A percentile compares a stretch with the other conserved stretches of the same genome.
Evolutionary conservation across 2,329 filamentous ascomycete species (phyloP).

Genomic region (Coniochaeta sp.): DNA sequence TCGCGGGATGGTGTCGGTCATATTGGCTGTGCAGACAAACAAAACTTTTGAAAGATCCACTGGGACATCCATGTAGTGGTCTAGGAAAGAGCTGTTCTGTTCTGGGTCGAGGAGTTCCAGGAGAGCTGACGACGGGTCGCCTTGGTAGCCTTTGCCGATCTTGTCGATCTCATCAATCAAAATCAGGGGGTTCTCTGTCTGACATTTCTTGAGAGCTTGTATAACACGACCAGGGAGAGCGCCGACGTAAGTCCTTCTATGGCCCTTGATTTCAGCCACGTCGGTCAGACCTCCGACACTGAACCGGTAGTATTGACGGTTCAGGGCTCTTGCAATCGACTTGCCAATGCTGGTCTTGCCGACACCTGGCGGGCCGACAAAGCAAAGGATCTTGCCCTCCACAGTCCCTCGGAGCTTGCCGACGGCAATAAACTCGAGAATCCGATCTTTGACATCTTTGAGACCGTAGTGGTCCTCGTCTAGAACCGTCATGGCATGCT

Average conservation of each 20-base stretch:
- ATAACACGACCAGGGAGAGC: slow-evolving; percentile 94
- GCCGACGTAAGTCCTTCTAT: slow-evolving; percentile 92
- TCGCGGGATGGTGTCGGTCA: slow-evolving; percentile 95
- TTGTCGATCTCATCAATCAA: slow-evolving; percentile 98
- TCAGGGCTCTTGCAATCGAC: slow-evolving; percentile 89
- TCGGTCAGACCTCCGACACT: slow-evolving; percentile 95
- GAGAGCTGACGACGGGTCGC: slow-evolving; percentile 89
- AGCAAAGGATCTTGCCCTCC: slow-evolving; percentile 96
- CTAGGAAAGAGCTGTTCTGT: slow-evolving; percentile 94
- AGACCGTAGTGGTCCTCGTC: slow-evolving; percentile 96
- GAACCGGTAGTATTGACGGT: slow-evolving; percentile 96
- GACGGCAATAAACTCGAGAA: slow-evolving; percentile 95
- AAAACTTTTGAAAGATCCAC: slow-evolving; percentile 96
- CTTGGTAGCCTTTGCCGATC: slow-evolving; percentile 92
- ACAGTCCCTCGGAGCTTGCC: slow-evolving; percentile 95
- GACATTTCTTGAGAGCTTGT: slow-evolving; percentile 96
- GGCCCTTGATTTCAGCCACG: slow-evolving; percentile 97
- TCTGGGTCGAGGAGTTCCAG: slow-evolving; percentile 93
- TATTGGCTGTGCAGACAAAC: slow-evolving; percentile 98
- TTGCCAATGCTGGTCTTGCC: slow-evolving; percentile 99
- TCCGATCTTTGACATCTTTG: slow-evolving; percentile 97
- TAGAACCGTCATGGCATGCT: slow-evolving; percentile 81
- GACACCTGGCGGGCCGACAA: slow-evolving; percentile 94
- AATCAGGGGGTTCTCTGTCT: slow-evolving; percentile 95
- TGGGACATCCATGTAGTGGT: slow-evolving; percentile 98